phyloP scores from a whole-genome alignment of 2,329 filamentous ascomycete species.

The Penicillium glabrum region DNA sequence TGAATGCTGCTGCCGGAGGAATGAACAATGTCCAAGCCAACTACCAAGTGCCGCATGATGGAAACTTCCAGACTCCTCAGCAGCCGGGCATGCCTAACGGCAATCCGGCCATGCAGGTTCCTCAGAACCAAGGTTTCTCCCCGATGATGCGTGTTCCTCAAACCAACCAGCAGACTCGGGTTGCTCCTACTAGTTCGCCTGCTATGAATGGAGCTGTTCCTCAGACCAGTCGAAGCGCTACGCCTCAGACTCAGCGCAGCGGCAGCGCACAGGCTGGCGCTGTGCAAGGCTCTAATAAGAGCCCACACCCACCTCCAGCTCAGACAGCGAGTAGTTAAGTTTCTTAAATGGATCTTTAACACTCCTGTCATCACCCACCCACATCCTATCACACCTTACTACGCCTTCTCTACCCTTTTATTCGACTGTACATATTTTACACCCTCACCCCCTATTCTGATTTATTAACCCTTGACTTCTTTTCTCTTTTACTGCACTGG shows the following conservation, averaged over 20 bases:
- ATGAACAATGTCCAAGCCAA: constrained; percentile 42
- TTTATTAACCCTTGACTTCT: constrained; percentile 15
- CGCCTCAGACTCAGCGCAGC: constrained; percentile 48
- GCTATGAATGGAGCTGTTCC: constrained; percentile 45
- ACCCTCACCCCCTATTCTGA: constrained; percentile 13
- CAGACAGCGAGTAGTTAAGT: constrained; percentile 40
- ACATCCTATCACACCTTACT: not conserved
- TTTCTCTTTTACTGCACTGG: constrained; percentile 4
- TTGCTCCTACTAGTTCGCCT: constrained; percentile 42
- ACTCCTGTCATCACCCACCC: not conserved
- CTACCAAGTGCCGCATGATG: constrained; percentile 41
- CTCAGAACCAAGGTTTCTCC: constrained; percentile 52
- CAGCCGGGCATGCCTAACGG: constrained; percentile 36
- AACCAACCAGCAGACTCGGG: constrained; percentile 42
- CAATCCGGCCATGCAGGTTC: constrained; percentile 41
- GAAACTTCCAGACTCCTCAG: constrained; percentile 35
- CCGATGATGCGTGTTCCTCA: constrained; percentile 56
- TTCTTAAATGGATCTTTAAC: not conserved
- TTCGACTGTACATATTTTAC: constrained; percentile 36
- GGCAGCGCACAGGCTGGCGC: constrained; percentile 43
- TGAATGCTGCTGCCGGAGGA: constrained; percentile 53
- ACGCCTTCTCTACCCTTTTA: constrained; percentile 1
- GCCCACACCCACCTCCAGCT: constrained; percentile 42
- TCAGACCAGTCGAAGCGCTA: constrained; percentile 46
- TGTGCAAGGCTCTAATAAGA: constrained; percentile 39